These are phyloP conservation scores for Licmophora abbreviata DNA, from an alignment of 108 stramenopile species.

Conservation along the genomic window DNA sequence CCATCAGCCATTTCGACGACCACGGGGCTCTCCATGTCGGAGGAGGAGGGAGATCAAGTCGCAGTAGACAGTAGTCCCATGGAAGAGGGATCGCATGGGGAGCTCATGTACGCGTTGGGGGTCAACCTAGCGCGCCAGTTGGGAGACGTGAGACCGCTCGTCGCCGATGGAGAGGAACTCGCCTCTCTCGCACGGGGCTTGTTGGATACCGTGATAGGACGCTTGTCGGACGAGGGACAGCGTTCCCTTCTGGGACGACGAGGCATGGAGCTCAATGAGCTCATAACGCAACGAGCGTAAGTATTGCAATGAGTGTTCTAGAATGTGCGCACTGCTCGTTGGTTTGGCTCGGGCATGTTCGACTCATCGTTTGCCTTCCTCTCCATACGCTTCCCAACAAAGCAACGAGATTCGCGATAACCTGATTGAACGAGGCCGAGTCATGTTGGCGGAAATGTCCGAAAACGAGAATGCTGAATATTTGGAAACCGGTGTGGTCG, in stretches of 20 bases:
- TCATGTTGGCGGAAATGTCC: constrained; percentile 68
- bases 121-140: constrained; percentile 53
- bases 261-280: constrained; percentile 56
- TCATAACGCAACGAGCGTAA: constrained; percentile 69
- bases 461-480: constrained; percentile 48
- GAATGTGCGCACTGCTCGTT: not conserved
- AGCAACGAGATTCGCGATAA: constrained; percentile 57
- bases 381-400: constrained; percentile 4
- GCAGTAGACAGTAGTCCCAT: not conserved
- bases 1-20: too few species aligned
- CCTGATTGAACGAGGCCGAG: constrained; percentile 54
- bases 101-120: constrained; percentile 77
- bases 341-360: not conserved
- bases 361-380: constrained; percentile 1
- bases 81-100: constrained; percentile 65
- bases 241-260: constrained; percentile 33
- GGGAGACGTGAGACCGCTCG: constrained; percentile 71
- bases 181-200: constrained; percentile 70
- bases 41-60: too few species aligned
- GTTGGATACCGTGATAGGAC: constrained; percentile 72
- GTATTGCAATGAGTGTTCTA: constrained; percentile 17
- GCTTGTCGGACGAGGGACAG: constrained; percentile 62
- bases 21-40: too few species aligned
- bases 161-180: constrained; percentile 67
- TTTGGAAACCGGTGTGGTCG: constrained; percentile 52